These are phyloP conservation scores for Melastoma malabathricum DNA, from an alignment of 345 rosid species.

Conservation along the genomic window DNA sequence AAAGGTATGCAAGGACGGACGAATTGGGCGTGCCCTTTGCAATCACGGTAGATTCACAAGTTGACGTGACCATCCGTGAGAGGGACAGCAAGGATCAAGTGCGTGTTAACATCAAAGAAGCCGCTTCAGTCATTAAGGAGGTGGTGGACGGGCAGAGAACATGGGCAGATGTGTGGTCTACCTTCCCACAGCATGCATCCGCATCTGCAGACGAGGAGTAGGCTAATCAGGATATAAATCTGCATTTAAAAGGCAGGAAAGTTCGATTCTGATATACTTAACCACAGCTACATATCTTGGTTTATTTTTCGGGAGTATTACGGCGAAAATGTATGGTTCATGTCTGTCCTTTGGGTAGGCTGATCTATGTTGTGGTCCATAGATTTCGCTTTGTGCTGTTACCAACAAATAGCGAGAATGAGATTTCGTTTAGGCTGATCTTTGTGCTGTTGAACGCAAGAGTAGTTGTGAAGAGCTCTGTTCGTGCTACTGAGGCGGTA, in stretches of 20 bases:
- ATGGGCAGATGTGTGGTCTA: slow-evolving; percentile 69
- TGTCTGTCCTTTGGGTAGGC: no score
- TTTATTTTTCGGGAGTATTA: no score
- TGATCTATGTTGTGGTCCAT: no score
- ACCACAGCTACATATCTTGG: no score
- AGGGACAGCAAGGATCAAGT: slow-evolving; percentile 90
- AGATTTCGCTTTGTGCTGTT: no score
- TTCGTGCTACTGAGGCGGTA: no score
- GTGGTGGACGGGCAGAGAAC: slow-evolving; percentile 56
- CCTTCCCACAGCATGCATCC: slow-evolving; percentile 57
- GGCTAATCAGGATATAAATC: not conserved
- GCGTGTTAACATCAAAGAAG: slow-evolving; percentile 53
- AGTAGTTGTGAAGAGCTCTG: no score
- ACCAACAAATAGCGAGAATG: no score
- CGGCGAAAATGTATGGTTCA: no score
- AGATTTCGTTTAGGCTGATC: no score
- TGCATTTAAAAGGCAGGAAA: not conserved
- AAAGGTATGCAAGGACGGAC: slow-evolving; percentile 86
- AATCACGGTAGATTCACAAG: slow-evolving; percentile 57
- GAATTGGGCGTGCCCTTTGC: slow-evolving; percentile 97
- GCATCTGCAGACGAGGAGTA: slow-evolving; percentile 33
- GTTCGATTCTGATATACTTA: not conserved
- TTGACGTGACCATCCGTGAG: slow-evolving; percentile 77
- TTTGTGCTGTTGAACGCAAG: no score
- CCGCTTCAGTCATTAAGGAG: slow-evolving; percentile 49